phyloP scores from a whole-genome alignment of 1,284 basidiomycete species.

The Cutaneotrichosporon cavernicola region DNA sequence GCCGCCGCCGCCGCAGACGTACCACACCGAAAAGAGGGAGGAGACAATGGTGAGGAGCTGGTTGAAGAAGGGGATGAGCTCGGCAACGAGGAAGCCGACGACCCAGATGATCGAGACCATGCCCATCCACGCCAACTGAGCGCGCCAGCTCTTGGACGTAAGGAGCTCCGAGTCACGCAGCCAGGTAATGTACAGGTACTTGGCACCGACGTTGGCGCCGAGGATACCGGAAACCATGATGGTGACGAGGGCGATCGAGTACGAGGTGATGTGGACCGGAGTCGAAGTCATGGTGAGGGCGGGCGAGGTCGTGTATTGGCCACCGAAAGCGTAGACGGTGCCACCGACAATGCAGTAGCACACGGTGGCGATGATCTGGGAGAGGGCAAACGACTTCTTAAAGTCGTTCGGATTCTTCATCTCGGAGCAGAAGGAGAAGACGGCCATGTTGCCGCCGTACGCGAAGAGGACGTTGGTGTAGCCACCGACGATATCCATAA shows the following conservation, averaged over 20 bases:
- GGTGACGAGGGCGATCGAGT: slow-evolving; percentile 41
- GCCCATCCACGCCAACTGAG: slow-evolving; percentile 40
- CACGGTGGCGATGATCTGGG: slow-evolving; percentile 34
- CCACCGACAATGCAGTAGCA: slow-evolving; percentile 42
- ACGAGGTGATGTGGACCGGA: slow-evolving; percentile 39
- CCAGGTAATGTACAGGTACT: slow-evolving; percentile 43
- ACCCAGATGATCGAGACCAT: slow-evolving; percentile 43
- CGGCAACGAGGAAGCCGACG: slow-evolving; percentile 42
- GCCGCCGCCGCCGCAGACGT: slow-evolving; percentile 42
- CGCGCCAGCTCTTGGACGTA: slow-evolving; percentile 35
- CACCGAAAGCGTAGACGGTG: slow-evolving; percentile 42
- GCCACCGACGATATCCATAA: slow-evolving; percentile 42
- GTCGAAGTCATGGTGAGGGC: slow-evolving; percentile 43
- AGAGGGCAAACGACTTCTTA: slow-evolving; percentile 46
- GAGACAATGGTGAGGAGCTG: slow-evolving; percentile 47
- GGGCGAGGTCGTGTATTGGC: slow-evolving; percentile 43
- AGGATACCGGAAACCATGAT: slow-evolving; percentile 49
- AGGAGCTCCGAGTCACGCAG: slow-evolving; percentile 40
- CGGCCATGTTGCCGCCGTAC: slow-evolving; percentile 47
- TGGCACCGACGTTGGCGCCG: slow-evolving; percentile 45
- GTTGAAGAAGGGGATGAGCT: slow-evolving; percentile 51
- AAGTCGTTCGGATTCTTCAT: slow-evolving; percentile 47
- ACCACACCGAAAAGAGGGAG: slow-evolving; percentile 46
- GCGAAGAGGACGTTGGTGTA: slow-evolving; percentile 46
- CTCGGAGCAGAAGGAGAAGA: slow-evolving; percentile 46